A percentile compares a stretch with the other conserved stretches of the same genome.
These are phyloP conservation scores for Aureobasidium subglaciale DNA, from an alignment of 2,329 filamentous ascomycete species.

Conservation along the genomic window DNA sequence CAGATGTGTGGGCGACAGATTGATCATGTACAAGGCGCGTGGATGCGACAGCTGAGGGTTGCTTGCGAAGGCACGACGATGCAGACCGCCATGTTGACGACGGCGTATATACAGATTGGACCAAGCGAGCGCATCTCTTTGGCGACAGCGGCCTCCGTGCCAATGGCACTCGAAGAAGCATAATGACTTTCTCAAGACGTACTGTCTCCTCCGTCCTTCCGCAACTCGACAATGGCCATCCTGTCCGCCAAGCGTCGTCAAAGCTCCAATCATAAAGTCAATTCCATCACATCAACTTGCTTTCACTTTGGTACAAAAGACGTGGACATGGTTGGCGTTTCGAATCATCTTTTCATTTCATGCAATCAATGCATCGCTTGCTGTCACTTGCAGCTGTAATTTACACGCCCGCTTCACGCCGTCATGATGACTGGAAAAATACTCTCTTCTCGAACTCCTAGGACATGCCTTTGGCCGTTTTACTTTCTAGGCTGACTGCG, in stretches of 20 bases:
- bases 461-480: not conserved
- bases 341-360: slow-evolving; percentile 2
- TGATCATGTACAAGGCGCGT: slow-evolving; percentile 1
- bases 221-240: slow-evolving; percentile 5
- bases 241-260: slow-evolving; percentile 7
- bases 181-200: slow-evolving; percentile 18
- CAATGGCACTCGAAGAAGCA: slow-evolving; percentile 37
- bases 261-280: slow-evolving; percentile 3
- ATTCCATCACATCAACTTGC: not conserved
- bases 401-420: slow-evolving; percentile 8
- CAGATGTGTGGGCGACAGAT: not conserved
- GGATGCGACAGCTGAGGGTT: not conserved
- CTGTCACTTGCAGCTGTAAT: slow-evolving; percentile 13
- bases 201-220: slow-evolving; percentile 2
- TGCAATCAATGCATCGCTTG: slow-evolving; percentile 12
- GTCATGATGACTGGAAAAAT: not conserved
- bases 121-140: slow-evolving; percentile 23
- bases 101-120: slow-evolving; percentile 22
- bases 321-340: not conserved
- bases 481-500: slow-evolving; percentile 26
- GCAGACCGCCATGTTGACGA: slow-evolving; percentile 25
- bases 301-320: not conserved
- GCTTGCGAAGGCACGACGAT: not conserved
- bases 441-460: not conserved
- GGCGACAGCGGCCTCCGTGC: slow-evolving; percentile 27